These are phyloP conservation scores for Globisporangium solare DNA, from an alignment of 352 stramenopile species.

Conservation along the genomic window DNA sequence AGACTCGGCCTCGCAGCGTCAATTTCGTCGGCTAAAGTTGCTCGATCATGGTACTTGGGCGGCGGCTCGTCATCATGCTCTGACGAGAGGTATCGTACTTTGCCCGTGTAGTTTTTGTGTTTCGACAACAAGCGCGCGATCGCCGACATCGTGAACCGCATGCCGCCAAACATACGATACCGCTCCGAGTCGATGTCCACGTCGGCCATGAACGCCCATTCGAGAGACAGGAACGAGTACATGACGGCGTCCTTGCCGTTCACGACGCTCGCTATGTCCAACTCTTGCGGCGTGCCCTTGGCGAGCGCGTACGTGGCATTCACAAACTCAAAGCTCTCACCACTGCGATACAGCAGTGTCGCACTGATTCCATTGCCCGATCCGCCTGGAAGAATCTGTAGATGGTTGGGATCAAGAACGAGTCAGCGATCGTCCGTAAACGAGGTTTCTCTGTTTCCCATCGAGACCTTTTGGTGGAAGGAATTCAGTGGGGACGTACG, in stretches of 20 bases:
- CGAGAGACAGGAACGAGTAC: slow-evolving; percentile 79
- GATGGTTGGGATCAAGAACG: no score
- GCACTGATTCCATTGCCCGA: slow-evolving; percentile 66
- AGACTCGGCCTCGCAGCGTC: slow-evolving; percentile 17
- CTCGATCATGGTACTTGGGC: slow-evolving; percentile 31
- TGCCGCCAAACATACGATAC: slow-evolving; percentile 48
- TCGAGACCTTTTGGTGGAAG: not conserved
- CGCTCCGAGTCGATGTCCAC: slow-evolving; percentile 73
- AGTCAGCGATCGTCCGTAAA: not conserved
- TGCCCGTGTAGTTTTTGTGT: slow-evolving; percentile 34
- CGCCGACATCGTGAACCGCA: slow-evolving; percentile 46
- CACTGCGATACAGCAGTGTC: slow-evolving; percentile 42
- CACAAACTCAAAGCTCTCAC: slow-evolving; percentile 42
- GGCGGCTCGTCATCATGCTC: slow-evolving; percentile 22
- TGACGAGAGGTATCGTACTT: slow-evolving; percentile 30
- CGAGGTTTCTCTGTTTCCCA: no score
- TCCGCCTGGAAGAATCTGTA: slow-evolving; percentile 40
- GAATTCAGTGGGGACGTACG: slow-evolving; percentile 24
- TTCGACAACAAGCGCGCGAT: slow-evolving; percentile 37
- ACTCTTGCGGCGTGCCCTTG: slow-evolving; percentile 53
- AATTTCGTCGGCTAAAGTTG: slow-evolving; percentile 6
- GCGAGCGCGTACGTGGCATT: slow-evolving; percentile 63
- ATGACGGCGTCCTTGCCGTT: slow-evolving; percentile 47
- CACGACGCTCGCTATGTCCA: slow-evolving; percentile 49
- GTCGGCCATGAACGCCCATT: slow-evolving; percentile 78